A percentile compares a stretch with the other conserved stretches of the same genome.
phyloP scores from a whole-genome alignment of 805 yeast species.

The Candida succiphila region DNA sequence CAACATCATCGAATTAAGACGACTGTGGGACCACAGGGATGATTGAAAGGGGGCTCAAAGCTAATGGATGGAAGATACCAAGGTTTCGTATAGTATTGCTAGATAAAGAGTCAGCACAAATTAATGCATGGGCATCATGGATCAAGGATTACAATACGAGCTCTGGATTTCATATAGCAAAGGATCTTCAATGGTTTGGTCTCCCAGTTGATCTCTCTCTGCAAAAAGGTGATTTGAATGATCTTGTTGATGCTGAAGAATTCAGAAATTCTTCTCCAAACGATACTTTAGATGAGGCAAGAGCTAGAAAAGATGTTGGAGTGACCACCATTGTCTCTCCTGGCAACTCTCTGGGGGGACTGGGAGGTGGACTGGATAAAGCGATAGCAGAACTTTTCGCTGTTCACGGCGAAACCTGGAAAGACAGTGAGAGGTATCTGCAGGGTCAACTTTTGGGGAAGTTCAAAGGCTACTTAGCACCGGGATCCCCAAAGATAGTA shows the following conservation, averaged over 20 bases:
- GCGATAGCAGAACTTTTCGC: conserved; percentile 21
- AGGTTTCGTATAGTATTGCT: conserved; percentile 12
- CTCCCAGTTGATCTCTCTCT: conserved; percentile 10
- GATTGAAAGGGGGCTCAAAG: too few relatives aligned
- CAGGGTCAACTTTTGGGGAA: conserved; percentile 6
- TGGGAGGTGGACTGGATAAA: conserved; percentile 43
- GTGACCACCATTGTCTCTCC: conserved; percentile 33
- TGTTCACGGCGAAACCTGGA: conserved; percentile 5
- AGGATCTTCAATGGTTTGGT: conserved; percentile 10
- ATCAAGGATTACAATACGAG: conserved; percentile 6
- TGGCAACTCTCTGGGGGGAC: conserved; percentile 38
- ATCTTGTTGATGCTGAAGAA: neutral
- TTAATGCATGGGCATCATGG: conserved; percentile 11
- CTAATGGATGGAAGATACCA: too few relatives aligned
- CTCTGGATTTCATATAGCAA: conserved; percentile 1
- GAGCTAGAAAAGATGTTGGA: conserved; percentile 5
- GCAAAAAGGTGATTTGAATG: conserved; percentile 11
- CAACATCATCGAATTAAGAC: too few relatives aligned
- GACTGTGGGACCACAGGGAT: too few relatives aligned
- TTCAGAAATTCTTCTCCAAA: neutral
- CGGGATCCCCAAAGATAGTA: conserved; percentile 19
- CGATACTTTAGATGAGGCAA: neutral
- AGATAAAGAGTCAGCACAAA: conserved; percentile 11
- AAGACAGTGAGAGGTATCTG: conserved; percentile 13
- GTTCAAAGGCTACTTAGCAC: conserved; percentile 24